Evolutionary conservation across 2,329 filamentous ascomycete species (phyloP), one percentile per base, ranked within the genome.

Genomic region (Microdochium paspali): DNA sequence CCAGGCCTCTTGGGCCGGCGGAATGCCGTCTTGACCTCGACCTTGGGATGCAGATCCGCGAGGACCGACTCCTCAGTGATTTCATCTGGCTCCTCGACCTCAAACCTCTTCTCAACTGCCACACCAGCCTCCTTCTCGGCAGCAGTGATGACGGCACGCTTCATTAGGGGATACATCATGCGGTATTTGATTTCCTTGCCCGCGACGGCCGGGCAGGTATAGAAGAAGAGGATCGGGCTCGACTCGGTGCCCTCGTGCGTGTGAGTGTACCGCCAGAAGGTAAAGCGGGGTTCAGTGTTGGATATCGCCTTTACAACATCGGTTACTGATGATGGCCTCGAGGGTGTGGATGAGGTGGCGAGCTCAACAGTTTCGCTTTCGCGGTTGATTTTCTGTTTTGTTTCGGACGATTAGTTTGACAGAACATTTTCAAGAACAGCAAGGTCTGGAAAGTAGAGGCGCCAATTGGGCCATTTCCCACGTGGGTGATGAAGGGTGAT

Each of bases 141-240:
- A 28, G 83, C 63, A n/a, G 71, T 66, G 25, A 90, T 70, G 3
- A 87, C 84, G 23, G 79, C 77, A 10, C 78, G 72, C 66, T 82
- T 83, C 70, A 82, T 83, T 24, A 83, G 69, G 28, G 87, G 86
- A 62, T 93, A 93, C 59, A 93, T 66, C 88, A 94, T 94, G 53
- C 87, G 76, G 66, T 86, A 84, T 69, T 88, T 90, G 69, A 93
- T 86, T 46, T 77, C 71, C 66, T 82, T 87, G 24, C 71, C 77
- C 0, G 77, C 68, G 4, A 83, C 74, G 7, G 76, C 70, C 1
- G 88, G 88, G 63, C 86, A 90, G 5, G 87, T 91, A 68, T 90
- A 91, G 61, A 93, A 81, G 69, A 93, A 93, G 5, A 91, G 72
- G 44, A 91, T 70, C 2, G 82, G 79, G 47, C 71, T 75, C 46